A percentile compares a stretch with the other conserved stretches of the same genome.
Evolutionary conservation across 2,329 filamentous ascomycete genomes (phyloP).

Genomic region (Whalleya microplaca): DNA sequence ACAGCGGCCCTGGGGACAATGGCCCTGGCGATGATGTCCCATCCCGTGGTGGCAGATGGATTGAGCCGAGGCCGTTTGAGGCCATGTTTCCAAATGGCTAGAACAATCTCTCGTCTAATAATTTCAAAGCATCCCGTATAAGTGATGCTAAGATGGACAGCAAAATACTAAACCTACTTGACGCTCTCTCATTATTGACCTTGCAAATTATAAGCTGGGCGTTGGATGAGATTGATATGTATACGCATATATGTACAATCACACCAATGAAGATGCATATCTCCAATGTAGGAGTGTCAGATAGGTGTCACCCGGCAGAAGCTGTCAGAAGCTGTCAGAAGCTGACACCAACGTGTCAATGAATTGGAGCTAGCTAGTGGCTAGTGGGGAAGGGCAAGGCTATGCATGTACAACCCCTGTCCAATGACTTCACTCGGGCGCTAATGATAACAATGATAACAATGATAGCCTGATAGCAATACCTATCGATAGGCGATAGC

Average conservation of each 20-base stretch:
- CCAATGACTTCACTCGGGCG: conserved; percentile 30
- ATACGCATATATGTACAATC: too few species aligned
- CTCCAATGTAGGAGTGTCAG: not conserved
- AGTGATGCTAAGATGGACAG: not conserved
- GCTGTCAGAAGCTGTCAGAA: not conserved
- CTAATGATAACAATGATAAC: conserved; percentile 27
- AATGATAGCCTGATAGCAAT: too few species aligned
- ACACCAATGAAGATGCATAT: not conserved
- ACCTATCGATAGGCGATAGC: conserved; percentile 8
- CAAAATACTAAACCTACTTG: not conserved
- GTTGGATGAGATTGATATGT: not conserved
- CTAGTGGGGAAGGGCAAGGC: not conserved
- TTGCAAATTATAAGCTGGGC: too few species aligned
- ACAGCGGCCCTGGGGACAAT: conserved; percentile 35
- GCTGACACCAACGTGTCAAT: not conserved
- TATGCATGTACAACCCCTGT: conserved; percentile 4
- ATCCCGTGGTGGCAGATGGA: conserved; percentile 34
- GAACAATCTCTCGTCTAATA: not conserved
- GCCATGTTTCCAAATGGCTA: conserved; percentile 32
- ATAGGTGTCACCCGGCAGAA: conserved; percentile 13
- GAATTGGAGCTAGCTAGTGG: not conserved
- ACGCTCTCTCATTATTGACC: too few species aligned
- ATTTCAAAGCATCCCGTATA: conserved; percentile 8
- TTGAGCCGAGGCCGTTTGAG: conserved; percentile 32
- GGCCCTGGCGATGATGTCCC: conserved; percentile 26